Evolutionary conservation across 352 stramenopile genomes (phyloP), one percentile per base, ranked within the genome.

Genomic region (Pythium grandisporangium): DNA sequence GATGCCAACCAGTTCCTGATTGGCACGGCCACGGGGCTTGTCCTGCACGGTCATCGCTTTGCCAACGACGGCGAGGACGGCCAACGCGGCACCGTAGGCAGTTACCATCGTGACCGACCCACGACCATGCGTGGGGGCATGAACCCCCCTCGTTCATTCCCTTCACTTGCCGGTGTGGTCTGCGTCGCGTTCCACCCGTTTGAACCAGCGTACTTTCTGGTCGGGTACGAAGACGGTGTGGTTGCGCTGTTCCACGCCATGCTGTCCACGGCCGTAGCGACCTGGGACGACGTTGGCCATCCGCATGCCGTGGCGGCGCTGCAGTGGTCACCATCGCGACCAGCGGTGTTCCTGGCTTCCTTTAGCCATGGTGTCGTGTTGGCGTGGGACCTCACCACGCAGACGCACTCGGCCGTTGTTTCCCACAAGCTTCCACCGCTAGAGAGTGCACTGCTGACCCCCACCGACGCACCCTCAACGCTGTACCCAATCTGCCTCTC

Each of bases 121-220:
- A 16, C 11, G 7, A n/a, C 25, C 19, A 14, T 21, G 7, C 4
- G 8, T 10, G 45, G 42, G 21, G 45, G 33, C 21, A 53, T 43
- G 13, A 45, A 54, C 26, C 44, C 33, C 30, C 42, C 40, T 20
- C 27, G 37, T 1, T 11, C 30, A 6, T 30, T 25, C 2, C n/a
- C 24, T 19, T 26, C 26, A 3, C 4, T 22, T 6, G 37, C 45
- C 37, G 30, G 64, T 12, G 66, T 80, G 26, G 66, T 70, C 1
- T 60, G 45, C 30, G 66, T 84, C 29, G 70, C 58, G 11, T 81
- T 79, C 26, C 63, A 83, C 42, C 70, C 70, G 16, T 66, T 74
- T 19, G 33, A 61, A 10, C 17, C 44, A 0, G 42, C 60, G 19
- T 83, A 83, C 51, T 84, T 87, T 29, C 63, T 87, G 17, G 74